Evolutionary conservation across 768 basidiomycete species (phyloP), one percentile per base, ranked within the genome.

Genomic region (Lactarius pseudohatsudake): DNA sequence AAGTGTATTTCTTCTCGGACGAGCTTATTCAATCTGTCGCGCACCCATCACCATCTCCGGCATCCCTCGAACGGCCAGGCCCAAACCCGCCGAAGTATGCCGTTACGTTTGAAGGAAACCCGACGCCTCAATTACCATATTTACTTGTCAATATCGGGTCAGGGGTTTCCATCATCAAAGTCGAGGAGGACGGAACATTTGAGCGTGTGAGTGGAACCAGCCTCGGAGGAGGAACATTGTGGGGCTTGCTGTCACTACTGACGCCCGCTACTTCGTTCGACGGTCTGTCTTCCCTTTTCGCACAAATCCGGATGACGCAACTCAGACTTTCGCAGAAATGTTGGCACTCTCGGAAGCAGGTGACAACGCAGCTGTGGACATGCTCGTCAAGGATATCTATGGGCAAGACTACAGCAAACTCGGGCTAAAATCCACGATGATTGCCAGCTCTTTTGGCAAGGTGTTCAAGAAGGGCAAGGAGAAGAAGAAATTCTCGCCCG

Each of bases 371-470:
- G 83, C 84, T 6, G 96, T 98, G 16, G 97, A 99, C 77, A 98
- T 98, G 96, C 88, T 98, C 57, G 96, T 99, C 55, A 96, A 97
- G 41, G 97, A 99, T 79, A 99, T 99, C 72, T 99, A 97, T 76
- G 94, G 97, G n/a, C 90, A 93, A 71, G 97, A 98, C 79, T 98
- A 98, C 79, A 88, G 85, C 76, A 90, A 91, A 68, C 86, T 99
- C 41, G 97, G 97, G 20, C 86, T 99, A 63, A 98, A 98, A 78
- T 97, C 96, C 41, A 96, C 93, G 9, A 97, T 91, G 80, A 99
- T 99, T 74, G 97, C 97, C 13, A 96, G 94, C 69, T 93, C 94
- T 28, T 98, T 99, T 77, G 97, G 97, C 16, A 99, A 98, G 74
- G 97, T 99, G 45, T 98, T 99, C 81, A 90, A 90, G 76, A 93